Conservation (phyloP, 2,329 filamentous ascomycete species). For the Alternaria dauci region DNA sequence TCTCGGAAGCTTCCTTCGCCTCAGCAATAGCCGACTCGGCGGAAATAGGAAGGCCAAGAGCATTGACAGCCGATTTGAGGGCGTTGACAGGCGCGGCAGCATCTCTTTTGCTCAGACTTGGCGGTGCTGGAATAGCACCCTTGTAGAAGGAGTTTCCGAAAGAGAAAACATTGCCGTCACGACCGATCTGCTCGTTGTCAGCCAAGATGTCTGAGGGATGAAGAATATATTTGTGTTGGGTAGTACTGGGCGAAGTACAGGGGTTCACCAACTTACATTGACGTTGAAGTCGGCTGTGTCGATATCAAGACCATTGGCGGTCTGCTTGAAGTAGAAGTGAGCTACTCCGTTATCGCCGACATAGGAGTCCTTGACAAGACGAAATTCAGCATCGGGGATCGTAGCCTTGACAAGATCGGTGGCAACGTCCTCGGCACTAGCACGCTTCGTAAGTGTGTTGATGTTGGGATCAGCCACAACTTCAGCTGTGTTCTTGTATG, state of each 20-base stretch:
- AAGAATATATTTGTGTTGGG: background rate
- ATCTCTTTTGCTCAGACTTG: conserved; percentile 54
- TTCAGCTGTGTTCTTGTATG: conserved; percentile 34
- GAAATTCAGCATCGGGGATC: conserved; percentile 56
- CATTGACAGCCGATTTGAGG: conserved; percentile 52
- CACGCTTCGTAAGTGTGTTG: conserved; percentile 30
- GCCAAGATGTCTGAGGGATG: background rate
- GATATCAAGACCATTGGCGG: conserved; percentile 65
- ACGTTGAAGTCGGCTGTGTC: conserved; percentile 70
- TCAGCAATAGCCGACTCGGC: conserved; percentile 54
- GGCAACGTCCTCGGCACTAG: conserved; percentile 43
- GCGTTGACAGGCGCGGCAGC: conserved; percentile 56
- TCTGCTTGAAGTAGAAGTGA: conserved; percentile 69
- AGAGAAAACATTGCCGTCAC: conserved; percentile 65
- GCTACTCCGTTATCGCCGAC: conserved; percentile 63
- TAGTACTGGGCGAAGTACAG: background rate
- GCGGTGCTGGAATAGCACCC: conserved; percentile 52
- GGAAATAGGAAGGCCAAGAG: conserved; percentile 54
- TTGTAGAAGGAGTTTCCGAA: conserved; percentile 63
- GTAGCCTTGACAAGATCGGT: conserved; percentile 45
- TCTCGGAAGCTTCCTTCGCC: conserved; percentile 46
- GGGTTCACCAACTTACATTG: conserved; percentile 57
- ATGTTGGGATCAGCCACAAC: conserved; percentile 32
- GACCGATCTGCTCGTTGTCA: conserved; percentile 53
- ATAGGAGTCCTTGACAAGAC: conserved; percentile 63